Base-by-base conservation (phyloP, 2,329 filamentous ascomycete species). In the Beauveria australis region DNA sequence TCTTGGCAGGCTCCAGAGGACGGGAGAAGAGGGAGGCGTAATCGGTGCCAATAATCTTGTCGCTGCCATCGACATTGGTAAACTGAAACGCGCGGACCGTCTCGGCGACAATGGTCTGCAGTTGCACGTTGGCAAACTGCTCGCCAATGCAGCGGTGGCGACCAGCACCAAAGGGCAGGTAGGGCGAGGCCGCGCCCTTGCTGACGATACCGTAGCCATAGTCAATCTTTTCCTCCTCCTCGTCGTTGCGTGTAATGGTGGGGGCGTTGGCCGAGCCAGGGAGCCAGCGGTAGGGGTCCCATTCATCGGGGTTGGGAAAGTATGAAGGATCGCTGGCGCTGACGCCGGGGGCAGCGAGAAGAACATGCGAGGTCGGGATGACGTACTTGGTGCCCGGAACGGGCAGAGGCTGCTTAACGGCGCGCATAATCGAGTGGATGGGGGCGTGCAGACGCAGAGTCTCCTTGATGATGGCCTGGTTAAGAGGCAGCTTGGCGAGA, bases 131-230 rank as follows among this genome's bases (percentile, higher is more conserved):
- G 67, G 93, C 93, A 73, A 97, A 97, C 70, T 96, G 91, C 80
- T 97, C 93, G 66, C 93, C 93, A 70, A 97, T 97, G 76, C 93
- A 97, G 66, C 93, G 83, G 76, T 97, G 93, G 66, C 93, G 82
- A 47, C 93, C 93, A 33, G 92, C 93, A 62, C 93, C 93, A 71
- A 97, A 97, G 2, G 93, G 93, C 53, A 97, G 84, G 73, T 97
- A 97, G 0, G 93, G 92, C 57, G 89, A 95, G 62, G 85, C 85
- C 16, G 91, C 88, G 60, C 93, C 93, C 80, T 97, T 96, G 81
- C 86, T 92, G 66, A 97, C 89, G 55, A 96, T 79, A 63, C 93
- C 93, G 74, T 96, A 97, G 40, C 93, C 93, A 72, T 97, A 97
- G 73, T 97, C 93, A 63, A 93, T 83, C 76, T 91, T 91, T 76